These are phyloP conservation scores for Neltuma alba DNA, from an alignment of 306 rosid species.

Conservation along the genomic window DNA sequence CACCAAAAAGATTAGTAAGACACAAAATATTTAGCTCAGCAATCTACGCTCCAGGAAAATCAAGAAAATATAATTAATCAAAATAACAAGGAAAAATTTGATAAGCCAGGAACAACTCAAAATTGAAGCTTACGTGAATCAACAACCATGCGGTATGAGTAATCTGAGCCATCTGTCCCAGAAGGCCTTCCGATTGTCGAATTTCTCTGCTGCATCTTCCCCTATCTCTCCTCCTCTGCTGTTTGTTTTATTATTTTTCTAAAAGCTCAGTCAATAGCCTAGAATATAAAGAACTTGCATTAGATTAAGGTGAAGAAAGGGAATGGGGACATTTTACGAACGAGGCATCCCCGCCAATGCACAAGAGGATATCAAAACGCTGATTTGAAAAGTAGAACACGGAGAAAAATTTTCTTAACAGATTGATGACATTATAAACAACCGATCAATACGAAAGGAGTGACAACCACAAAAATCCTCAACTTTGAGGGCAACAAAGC, in stretches of 20 bases:
- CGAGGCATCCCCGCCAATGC: not conserved
- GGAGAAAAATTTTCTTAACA: not conserved
- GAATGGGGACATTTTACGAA: not conserved
- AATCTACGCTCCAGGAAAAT: slow-evolving; percentile 17
- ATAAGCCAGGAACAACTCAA: not conserved
- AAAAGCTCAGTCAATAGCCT: not conserved
- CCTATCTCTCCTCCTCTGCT: not conserved
- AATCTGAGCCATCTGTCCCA: slow-evolving; percentile 93
- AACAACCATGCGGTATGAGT: slow-evolving; percentile 84
- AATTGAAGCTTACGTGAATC: slow-evolving; percentile 73
- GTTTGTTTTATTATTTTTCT: not conserved
- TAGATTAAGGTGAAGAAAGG: not conserved
- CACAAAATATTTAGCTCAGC: not conserved
- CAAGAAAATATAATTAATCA: slow-evolving; percentile 8
- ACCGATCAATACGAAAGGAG: not conserved
- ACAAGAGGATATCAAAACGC: not conserved
- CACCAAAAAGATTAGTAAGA: not conserved
- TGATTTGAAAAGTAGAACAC: not conserved
- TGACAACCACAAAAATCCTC: not conserved
- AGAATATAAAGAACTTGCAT: not conserved
- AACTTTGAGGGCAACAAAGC: not conserved
- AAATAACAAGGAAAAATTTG: not conserved
- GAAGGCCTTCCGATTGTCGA: slow-evolving; percentile 70
- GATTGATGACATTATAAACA: not conserved
- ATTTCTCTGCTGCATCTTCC: slow-evolving; percentile 69